Base-by-base conservation (phyloP, 192 early-diverging fungal species). In the Coemansia furcata region DNA sequence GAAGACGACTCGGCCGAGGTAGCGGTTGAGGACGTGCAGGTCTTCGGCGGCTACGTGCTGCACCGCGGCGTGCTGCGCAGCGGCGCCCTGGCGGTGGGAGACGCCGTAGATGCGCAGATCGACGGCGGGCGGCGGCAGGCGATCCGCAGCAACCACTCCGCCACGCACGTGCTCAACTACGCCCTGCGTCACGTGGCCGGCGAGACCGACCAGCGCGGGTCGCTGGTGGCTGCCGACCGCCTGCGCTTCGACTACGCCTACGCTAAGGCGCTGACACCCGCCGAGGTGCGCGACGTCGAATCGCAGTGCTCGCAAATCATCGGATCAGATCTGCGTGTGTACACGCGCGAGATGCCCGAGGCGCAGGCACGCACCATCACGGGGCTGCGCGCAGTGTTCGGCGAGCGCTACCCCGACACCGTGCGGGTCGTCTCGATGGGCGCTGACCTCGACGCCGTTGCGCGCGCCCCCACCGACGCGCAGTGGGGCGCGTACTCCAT, bases 381-480 rank as follows among this genome's bases (percentile, higher is more conserved):
- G 61, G 95, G 96, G 10, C 89, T 99, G 60, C 91, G 96, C 67
- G 97, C 97, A 19, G 96, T 98, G 10, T 99, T 99, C 85, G 96
- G 95, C 49, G 96, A 99, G 81, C 88, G 89, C 37, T 99, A 99
- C 72, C 97, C 97, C 37, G 97, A 99, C 77, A 94, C 95, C 3
- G 97, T 99, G 23, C 91, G 96, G 63, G 95, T 99, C 29, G 94
- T 99, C 6, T 91, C 94, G 5, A 89, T 99, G 79, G 95, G 96
- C 19, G 88, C 86, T 63, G 89, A 92, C 69, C 85, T 98, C 17
- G 91, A 94, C 64, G 90, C 93, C 30, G 82, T 99, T n/a, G 77
- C 96, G 29, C 84, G 86, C 62, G 85, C 92, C 80, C 90, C 92
- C 6, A 74, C 85, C 26, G 93, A 95, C 68, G 82, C 84, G 35